Base-by-base conservation (phyloP, 306 rosid species). In the Delonix regia region DNA sequence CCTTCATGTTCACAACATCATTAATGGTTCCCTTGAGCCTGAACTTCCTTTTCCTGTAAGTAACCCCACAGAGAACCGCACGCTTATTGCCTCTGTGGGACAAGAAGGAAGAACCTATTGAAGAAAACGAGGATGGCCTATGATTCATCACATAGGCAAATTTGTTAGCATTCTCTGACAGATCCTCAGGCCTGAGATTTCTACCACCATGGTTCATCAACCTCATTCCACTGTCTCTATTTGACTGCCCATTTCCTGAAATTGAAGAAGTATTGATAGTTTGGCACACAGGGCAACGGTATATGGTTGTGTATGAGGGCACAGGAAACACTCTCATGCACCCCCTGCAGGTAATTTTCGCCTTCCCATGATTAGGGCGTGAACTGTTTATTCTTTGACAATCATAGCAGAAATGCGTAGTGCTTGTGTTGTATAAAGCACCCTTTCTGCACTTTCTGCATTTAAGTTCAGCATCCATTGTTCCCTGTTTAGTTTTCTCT, bases 41-140 rank as follows among this genome's bases (percentile, higher is more conserved):
- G 82, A 75, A 82, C 73, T 87, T 94, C 65, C 27, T 39, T 12
- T 67, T 42, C 56, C 65, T 78, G 84, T 94, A 92, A 27, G 91
- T 80, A 71, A 92, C 91, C 36, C 94, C 98, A 66, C 94, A 89
- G 13, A 92, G 94, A 87, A 94, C 86, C 1, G 97, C 98, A 0
- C 97, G 89, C 83, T 88, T 94, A 30, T 64, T 80, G 55, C 71
- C 12, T 41, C 83, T 74, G 18, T 42, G 15, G 3, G 74, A 44
- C 63, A 72, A 57, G 76, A 69, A 64, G 30, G 79, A 52, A 33
- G 38, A 63, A 4, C 74, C 18, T 34, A 51, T 1, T 9, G 67
- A 69, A 74, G 78, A 65, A 60, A 49, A 21, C 48, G 77, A 11
- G 7, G 24, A 30, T 0, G 33, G 24, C 9, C 48, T 64, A 18